Percentiles rank a stretch among this genome's conserved stretches.
Evolutionary conservation across 2,329 filamentous ascomycete genomes (phyloP).

Genomic region (Cladosporium sp.): DNA sequence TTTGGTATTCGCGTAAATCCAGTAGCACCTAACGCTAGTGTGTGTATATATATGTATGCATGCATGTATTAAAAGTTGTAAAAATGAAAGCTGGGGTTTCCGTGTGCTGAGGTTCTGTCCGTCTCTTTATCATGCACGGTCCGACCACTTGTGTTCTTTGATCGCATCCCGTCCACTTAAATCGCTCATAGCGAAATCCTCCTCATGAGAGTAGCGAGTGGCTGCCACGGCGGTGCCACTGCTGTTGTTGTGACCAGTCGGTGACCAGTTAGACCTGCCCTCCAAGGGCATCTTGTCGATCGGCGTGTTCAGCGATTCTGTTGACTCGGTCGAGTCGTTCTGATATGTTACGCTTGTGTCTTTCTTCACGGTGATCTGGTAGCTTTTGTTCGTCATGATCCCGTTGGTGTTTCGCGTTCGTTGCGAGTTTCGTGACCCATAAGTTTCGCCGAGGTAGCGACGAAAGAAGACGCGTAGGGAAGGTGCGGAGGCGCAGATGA

Average conservation of each 20-base stretch:
- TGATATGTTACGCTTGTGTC: constrained; percentile 6
- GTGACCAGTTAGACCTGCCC: not conserved
- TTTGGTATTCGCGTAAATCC: too few species aligned
- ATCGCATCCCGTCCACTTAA: not conserved
- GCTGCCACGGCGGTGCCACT: not conserved
- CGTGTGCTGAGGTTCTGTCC: not conserved
- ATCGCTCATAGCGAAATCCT: constrained; percentile 5
- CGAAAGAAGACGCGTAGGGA: constrained; percentile 23
- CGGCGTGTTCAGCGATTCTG: not conserved
- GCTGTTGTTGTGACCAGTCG: too few species aligned
- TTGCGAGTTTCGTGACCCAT: not conserved
- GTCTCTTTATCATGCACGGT: not conserved
- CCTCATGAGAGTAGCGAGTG: constrained; percentile 8
- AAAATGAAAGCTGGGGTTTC: not conserved
- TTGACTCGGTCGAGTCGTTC: not conserved
- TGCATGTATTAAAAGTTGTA: not conserved
- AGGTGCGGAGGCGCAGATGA: constrained; percentile 26
- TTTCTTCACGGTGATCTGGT: constrained; percentile 3
- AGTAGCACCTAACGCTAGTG: too few species aligned
- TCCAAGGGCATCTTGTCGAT: not conserved
- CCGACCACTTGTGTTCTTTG: not conserved
- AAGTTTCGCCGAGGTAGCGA: constrained; percentile 13
- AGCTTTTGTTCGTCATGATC: not conserved
- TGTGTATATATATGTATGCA: too few species aligned
- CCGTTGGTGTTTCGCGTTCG: not conserved